A percentile compares a stretch with the other conserved stretches of the same genome.
Conservation (phyloP, 345 rosid species). For the Eucalyptus fibrosa region DNA sequence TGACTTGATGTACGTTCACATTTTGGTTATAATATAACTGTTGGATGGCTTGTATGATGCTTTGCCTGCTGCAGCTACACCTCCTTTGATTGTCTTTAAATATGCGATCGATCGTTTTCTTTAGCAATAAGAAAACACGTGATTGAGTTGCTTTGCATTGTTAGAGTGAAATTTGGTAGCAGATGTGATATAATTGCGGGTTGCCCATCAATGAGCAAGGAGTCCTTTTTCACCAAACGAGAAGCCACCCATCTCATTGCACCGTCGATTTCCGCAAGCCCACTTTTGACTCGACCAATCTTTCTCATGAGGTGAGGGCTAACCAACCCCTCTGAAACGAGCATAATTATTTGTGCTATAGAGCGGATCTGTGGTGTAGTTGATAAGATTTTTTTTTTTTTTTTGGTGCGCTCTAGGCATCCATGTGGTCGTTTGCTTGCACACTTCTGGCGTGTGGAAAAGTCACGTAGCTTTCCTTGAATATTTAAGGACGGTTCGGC, state of each 20-base stretch:
- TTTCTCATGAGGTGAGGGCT: not conserved
- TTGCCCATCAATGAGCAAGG: not conserved
- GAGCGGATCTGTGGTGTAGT: not conserved
- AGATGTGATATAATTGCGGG: not conserved
- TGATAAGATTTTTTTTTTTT: not conserved
- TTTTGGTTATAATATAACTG: not conserved
- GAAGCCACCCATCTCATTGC: not conserved
- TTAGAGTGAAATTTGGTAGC: not conserved
- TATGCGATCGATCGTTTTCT: not conserved
- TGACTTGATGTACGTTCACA: not conserved
- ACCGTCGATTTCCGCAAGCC: not conserved
- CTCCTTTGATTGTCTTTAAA: not conserved
- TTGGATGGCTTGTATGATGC: not conserved
- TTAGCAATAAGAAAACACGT: not conserved
- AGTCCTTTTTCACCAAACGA: not conserved
- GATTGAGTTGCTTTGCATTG: not conserved
- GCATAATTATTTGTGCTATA: not conserved
- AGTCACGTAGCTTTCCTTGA: not conserved
- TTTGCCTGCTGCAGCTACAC: not conserved
- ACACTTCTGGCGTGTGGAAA: not conserved
- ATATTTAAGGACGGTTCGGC: not conserved
- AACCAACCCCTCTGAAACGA: not conserved
- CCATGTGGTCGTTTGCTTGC: not conserved
- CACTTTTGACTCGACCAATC: not conserved
- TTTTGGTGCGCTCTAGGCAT: not conserved